These are phyloP conservation scores for Aspergillus fumigatus DNA, from an alignment of 2,329 filamentous ascomycete genomes.

Conservation along the genomic window DNA sequence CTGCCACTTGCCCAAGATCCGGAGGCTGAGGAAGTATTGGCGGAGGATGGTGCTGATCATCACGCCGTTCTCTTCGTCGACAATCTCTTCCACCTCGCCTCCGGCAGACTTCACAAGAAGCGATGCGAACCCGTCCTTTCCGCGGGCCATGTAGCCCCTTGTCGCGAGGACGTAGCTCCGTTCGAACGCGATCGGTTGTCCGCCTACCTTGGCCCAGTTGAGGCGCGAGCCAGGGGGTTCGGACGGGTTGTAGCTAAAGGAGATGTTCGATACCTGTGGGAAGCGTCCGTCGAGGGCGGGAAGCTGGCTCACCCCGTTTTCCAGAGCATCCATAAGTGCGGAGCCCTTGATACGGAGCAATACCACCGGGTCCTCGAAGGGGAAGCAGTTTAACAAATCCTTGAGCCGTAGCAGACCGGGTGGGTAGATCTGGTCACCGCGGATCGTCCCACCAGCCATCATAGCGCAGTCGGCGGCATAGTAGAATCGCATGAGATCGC, in stretches of 20 bases:
- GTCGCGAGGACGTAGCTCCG: slow-evolving; percentile 71
- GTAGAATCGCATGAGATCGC: slow-evolving; percentile 82
- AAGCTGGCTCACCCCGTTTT: slow-evolving; percentile 76
- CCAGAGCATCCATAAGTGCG: slow-evolving; percentile 72
- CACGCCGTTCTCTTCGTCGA: slow-evolving; percentile 81
- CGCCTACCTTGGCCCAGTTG: slow-evolving; percentile 57
- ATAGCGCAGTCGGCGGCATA: slow-evolving; percentile 76
- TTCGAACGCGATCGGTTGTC: slow-evolving; percentile 57
- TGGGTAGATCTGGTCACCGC: slow-evolving; percentile 83
- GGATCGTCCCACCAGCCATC: slow-evolving; percentile 81
- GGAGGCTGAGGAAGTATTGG: slow-evolving; percentile 86
- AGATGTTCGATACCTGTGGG: slow-evolving; percentile 80
- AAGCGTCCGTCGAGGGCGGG: slow-evolving; percentile 82
- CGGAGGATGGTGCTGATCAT: slow-evolving; percentile 80
- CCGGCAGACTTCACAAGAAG: slow-evolving; percentile 73
- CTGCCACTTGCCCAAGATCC: slow-evolving; percentile 75
- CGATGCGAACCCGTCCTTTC: slow-evolving; percentile 78
- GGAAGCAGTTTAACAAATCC: slow-evolving; percentile 84
- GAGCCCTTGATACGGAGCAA: slow-evolving; percentile 67
- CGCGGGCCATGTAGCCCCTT: slow-evolving; percentile 81
- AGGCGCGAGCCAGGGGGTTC: slow-evolving; percentile 60
- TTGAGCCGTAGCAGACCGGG: slow-evolving; percentile 72
- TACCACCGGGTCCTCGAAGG: slow-evolving; percentile 86
- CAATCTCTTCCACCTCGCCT: slow-evolving; percentile 69
- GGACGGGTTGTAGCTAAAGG: slow-evolving; percentile 65